Conservation (phyloP, 2,329 filamentous ascomycete species). For the Teratosphaeria nubilosa region DNA sequence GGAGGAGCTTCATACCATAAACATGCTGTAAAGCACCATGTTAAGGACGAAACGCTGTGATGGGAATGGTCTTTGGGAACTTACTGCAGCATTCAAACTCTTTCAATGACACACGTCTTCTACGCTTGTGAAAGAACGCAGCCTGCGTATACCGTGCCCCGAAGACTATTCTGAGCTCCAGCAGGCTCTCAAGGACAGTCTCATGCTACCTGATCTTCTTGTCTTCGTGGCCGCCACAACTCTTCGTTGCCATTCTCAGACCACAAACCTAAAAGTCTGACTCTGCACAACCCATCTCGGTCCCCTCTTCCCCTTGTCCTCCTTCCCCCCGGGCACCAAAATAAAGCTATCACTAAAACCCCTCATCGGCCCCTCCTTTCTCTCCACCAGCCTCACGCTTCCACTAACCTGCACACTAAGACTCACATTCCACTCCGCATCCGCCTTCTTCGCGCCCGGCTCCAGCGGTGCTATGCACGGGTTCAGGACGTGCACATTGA, state of each 20-base stretch:
- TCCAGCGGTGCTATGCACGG: constrained; percentile 28
- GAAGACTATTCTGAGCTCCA: no score
- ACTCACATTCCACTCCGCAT: constrained; percentile 51
- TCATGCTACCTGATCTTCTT: no score
- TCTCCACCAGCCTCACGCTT: constrained; percentile 54
- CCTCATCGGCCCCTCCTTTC: constrained; percentile 50
- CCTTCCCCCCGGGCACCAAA: constrained; percentile 53
- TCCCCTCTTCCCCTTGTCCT: constrained; percentile 20
- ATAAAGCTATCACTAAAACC: constrained; percentile 74
- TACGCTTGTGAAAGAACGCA: no score
- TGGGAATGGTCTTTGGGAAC: no score
- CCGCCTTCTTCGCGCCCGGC: constrained; percentile 19
- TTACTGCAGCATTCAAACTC: no score
- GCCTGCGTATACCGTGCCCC: no score
- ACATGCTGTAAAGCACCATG: no score
- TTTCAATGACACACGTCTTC: not conserved
- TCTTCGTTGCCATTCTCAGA: constrained; percentile 11
- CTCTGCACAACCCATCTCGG: constrained; percentile 32
- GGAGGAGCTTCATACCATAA: no score
- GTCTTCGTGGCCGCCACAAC: not conserved
- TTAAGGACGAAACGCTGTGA: no score
- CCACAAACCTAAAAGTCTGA: constrained; percentile 34
- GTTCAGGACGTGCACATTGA: constrained; percentile 72
- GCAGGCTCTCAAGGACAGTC: no score
- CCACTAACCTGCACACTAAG: constrained; percentile 67